Base-by-base conservation (phyloP, 2,329 filamentous ascomycete genomes). In the Apiospora phragmitis region DNA sequence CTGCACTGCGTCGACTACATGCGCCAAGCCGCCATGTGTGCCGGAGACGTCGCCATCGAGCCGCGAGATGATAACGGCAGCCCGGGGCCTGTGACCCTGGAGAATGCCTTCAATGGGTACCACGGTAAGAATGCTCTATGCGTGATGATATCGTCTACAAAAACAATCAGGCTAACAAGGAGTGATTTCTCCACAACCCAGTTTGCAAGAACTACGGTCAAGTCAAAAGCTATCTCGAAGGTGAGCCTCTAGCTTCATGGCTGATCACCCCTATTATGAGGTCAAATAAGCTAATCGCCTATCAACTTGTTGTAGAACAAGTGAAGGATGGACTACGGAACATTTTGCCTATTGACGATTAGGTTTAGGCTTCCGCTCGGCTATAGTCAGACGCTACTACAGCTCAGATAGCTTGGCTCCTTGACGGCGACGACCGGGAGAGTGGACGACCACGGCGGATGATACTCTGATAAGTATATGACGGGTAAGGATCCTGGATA, bases 1-100 rank as follows among this genome's bases (percentile, higher is more conserved):
- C 70, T 73, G 18, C 73, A 72, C 55, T 79, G 76, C 72, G 72
- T 77, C 43, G 75, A 79, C 41, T 76, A 78, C 65, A 69, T 78
- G 6, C 72, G 75, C 11, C 76, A 78, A 49, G 74, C 70, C 18
- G 68, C 75, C 67, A 77, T 76, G 74, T 78, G 77, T 67, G 49
- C 70, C 4, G 73, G 67, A 11, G 76, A 78, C 67, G 59, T 77
- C 65, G 70, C 76, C 18, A 69, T 76, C 11, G 77, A 78, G 68
- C 73, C 73, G 18, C 76, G 77, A 68, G 65, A 71, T 41, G 62
- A 70, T 24, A 43, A 67, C 38, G 65, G 65, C 16, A 67, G 21
- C 24, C 65, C 65, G 29, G 65, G 65, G 4, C 24, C 43, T 16
- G 65, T 67, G 65, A 67, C 41, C 3, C 29, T 67, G 12, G 65